Evolutionary conservation across 257 asterid species (phyloP), one percentile per base, ranked within the genome.

Genomic region (Solanum stenotomum): DNA sequence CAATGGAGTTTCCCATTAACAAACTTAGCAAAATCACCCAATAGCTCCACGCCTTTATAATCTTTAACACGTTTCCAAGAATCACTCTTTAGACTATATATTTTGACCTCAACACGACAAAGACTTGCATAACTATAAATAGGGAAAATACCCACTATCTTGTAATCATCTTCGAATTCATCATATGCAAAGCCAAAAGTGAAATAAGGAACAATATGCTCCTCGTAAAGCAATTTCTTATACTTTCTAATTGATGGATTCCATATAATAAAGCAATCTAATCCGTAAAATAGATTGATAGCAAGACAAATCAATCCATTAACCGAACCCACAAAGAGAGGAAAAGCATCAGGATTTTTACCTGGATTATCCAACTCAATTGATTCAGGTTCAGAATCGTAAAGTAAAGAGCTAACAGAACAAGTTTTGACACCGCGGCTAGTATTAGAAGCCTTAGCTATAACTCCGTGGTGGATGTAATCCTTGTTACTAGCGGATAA

Each of bases 211-310:
- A 5, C 22, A 9, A 23, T 67, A 70, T 67, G 27, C 15, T 70
- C 90, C 27, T 85, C 89, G 79, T 72, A 84, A 4, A 96, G 94
- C 84, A 94, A 82, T 10, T 44, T 87, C 87, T 91, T 90, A 84
- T 59, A 90, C 18, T 87, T 84, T 88, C 90, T 91, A 5, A 91
- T 84, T 23, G 93, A 65, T 12, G 98, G 96, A 85, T 94, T 94
- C 93, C 92, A 92, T 46, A 94, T 52, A 37, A 89, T 40, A 77
- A 93, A 61, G 5, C 88, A 84, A 31, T 88, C 68, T 84, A 94
- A 74, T 22, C 95, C 96, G 59, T 95, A 59, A 88, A 92, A 92
- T 9, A 12, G 29, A 61, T 23, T 22, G 29, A 61, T 8, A 9
- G 70, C 72, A 65, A 67, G 35, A 67, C 35, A 67, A 67, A 67